Conservation (phyloP, 2,329 filamentous ascomycete species). For the Alternaria sp. region DNA sequence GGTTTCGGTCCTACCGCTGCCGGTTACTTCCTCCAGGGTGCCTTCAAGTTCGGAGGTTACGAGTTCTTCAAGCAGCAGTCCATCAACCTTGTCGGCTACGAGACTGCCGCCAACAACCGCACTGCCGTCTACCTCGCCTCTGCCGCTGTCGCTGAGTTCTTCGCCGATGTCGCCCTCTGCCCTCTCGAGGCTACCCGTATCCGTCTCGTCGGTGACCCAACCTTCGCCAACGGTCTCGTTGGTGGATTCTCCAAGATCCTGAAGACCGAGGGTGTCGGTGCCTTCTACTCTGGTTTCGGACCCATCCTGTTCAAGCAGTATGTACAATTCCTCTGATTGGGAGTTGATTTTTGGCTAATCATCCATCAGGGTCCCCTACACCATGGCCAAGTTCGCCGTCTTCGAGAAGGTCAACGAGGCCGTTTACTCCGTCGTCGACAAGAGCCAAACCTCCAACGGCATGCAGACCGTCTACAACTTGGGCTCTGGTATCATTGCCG, state of each 20-base stretch:
- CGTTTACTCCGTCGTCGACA: conserved; percentile 73
- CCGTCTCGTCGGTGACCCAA: conserved; percentile 87
- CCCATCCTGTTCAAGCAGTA: conserved; percentile 55
- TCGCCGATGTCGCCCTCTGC: conserved; percentile 82
- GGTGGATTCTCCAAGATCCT: conserved; percentile 83
- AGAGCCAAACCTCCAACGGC: conserved; percentile 69
- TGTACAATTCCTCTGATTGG: conserved; percentile 10
- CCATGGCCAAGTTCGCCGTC: conserved; percentile 94
- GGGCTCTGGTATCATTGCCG: conserved; percentile 81
- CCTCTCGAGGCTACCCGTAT: conserved; percentile 93
- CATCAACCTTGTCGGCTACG: conserved; percentile 78
- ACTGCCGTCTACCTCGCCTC: conserved; percentile 80
- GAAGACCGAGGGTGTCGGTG: conserved; percentile 80
- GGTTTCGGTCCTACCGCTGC: conserved; percentile 85
- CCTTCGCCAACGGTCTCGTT: conserved; percentile 80
- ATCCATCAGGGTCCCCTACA: conserved; percentile 77
- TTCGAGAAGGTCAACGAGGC: conserved; percentile 86
- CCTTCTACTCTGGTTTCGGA: conserved; percentile 91
- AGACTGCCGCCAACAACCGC: conserved; percentile 73
- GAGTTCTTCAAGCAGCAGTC: conserved; percentile 95
- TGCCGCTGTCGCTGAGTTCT: conserved; percentile 67
- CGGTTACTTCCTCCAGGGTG: conserved; percentile 93
- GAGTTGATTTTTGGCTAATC: conserved; percentile 21
- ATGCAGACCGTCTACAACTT: conserved; percentile 83
- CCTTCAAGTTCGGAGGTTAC: conserved; percentile 93